Base-by-base conservation (phyloP, 2,329 filamentous ascomycete species). In the Stagonosporopsis vannaccii region DNA sequence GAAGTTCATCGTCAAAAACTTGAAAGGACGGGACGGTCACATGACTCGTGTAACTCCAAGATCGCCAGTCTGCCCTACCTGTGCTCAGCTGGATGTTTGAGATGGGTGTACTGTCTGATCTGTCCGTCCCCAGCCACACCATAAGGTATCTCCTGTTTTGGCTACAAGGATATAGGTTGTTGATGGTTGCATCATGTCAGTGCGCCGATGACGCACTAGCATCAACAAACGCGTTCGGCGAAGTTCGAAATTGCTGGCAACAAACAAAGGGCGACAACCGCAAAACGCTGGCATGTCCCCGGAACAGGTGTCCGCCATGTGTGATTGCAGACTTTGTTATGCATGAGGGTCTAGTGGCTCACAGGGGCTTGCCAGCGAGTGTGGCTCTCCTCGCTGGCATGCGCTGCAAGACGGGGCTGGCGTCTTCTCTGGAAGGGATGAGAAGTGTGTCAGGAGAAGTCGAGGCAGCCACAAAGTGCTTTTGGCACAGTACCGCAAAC, bases 141-240 rank as follows among this genome's bases (percentile, higher is more conserved):
- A 20, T 33, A 33, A 20, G 17, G 6, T 5, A 6, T 22, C 23
- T 20, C 32, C 40, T 11, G 37, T 19, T n/a, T 41, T 19, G n/a
- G 13, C 20, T 9, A 28, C 20, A 36, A 35, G 35, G 35, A 22
- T 32, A 32, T 13, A 32, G 1, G 28, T 32, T 45, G 23, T 47
- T 39, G 53, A 39, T 44, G 48, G 48, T 57, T 57, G 49, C 49
- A 58, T 52, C 55, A 58, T 49, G 48, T 44, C 48, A 49, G 43
- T 49, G 49, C 44, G 55, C 36, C 41, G 55, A 58, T 58, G 55
- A 58, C 55, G 55, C 49, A 58, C 33, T 49, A 15, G n/a, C 11
- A 37, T 58, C 55, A 58, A 53, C 49, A 58, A 58, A 58, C 55
- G 55, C 55, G 55, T 58, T 40, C 53, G 47, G 47, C 47, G 30